phyloP scores from a whole-genome alignment of 2,329 filamentous ascomycete species.

The Leptographium lundbergii region DNA sequence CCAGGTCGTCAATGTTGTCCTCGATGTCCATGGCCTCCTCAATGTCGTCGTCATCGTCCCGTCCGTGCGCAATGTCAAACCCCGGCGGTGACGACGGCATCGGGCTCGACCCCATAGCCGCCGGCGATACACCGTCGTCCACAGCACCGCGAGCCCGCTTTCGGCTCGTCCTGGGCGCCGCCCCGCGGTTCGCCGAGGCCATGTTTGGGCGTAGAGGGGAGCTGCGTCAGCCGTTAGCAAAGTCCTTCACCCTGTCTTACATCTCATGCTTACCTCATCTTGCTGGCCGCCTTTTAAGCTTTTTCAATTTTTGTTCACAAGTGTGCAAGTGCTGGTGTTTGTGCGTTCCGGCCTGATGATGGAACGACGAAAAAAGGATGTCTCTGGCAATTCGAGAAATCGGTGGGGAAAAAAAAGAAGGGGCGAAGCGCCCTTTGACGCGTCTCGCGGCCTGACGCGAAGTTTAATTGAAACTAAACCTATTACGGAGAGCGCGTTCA shows the following conservation, averaged over 20 bases:
- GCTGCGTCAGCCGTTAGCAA: constrained; percentile 30
- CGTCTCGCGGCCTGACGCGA: constrained; percentile 2
- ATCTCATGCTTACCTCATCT: constrained; percentile 15
- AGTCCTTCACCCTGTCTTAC: neutral
- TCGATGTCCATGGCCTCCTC: constrained; percentile 61
- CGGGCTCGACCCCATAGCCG: constrained; percentile 43
- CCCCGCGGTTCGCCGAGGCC: constrained; percentile 71
- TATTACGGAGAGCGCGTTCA: constrained; percentile 14
- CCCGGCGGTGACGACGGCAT: constrained; percentile 55
- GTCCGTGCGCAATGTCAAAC: constrained; percentile 52
- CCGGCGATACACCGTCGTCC: constrained; percentile 38
- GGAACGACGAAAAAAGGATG: neutral
- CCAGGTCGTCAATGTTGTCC: constrained; percentile 63
- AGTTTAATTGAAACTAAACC: constrained; percentile 29
- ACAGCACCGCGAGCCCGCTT: constrained; percentile 42
- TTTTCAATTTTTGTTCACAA: neutral
- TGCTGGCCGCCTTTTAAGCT: neutral
- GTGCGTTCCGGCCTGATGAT: neutral
- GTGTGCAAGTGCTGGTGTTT: neutral
- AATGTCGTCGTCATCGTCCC: constrained; percentile 55
- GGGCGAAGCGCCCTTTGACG: neutral
- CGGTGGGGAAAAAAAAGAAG: neutral
- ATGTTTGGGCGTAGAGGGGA: constrained; percentile 73
- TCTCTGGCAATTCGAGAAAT: neutral
- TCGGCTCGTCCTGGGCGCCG: constrained; percentile 35